phyloP scores from a whole-genome alignment of 352 stramenopile genomes.

The Phytophthora multivora region DNA sequence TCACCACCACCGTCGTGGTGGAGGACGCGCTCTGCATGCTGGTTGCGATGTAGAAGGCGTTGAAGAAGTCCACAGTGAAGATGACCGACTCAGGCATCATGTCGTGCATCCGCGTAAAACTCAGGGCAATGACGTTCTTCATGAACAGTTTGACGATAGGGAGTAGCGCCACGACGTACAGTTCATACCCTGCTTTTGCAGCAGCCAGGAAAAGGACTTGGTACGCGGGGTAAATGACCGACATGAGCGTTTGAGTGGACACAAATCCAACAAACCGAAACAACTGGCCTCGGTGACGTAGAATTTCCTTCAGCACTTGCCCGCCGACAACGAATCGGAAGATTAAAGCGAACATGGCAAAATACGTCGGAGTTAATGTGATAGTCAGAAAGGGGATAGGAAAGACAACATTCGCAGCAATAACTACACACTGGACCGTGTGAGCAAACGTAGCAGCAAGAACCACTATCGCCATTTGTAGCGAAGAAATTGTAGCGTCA shows the following conservation, averaged over 20 bases:
- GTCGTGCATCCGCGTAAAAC: slow-evolving; percentile 14
- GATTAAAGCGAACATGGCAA: neutral
- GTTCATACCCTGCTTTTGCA: slow-evolving; percentile 3
- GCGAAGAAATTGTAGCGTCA: neutral
- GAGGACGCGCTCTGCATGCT: slow-evolving; percentile 23
- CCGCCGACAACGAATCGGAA: slow-evolving; percentile 4
- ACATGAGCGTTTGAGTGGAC: slow-evolving; percentile 3
- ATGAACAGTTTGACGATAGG: slow-evolving; percentile 17
- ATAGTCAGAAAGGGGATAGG: slow-evolving; percentile 28
- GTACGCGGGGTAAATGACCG: slow-evolving; percentile 23
- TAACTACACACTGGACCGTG: neutral
- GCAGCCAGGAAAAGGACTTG: slow-evolving; percentile 15
- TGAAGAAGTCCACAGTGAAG: slow-evolving; percentile 28
- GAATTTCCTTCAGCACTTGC: neutral
- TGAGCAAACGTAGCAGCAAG: neutral
- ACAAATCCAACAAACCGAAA: slow-evolving; percentile 10
- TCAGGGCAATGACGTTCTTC: slow-evolving; percentile 15
- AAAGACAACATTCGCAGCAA: slow-evolving; percentile 9
- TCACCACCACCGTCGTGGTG: neutral
- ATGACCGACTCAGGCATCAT: slow-evolving; percentile 25
- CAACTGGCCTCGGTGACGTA: slow-evolving; percentile 4
- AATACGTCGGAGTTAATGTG: neutral
- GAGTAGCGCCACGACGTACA: slow-evolving; percentile 2
- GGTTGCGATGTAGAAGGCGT: slow-evolving; percentile 26
- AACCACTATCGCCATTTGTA: neutral